These are phyloP conservation scores for Vitellaria paradoxa DNA, from an alignment of 179 eudicot genomes.

Conservation along the genomic window DNA sequence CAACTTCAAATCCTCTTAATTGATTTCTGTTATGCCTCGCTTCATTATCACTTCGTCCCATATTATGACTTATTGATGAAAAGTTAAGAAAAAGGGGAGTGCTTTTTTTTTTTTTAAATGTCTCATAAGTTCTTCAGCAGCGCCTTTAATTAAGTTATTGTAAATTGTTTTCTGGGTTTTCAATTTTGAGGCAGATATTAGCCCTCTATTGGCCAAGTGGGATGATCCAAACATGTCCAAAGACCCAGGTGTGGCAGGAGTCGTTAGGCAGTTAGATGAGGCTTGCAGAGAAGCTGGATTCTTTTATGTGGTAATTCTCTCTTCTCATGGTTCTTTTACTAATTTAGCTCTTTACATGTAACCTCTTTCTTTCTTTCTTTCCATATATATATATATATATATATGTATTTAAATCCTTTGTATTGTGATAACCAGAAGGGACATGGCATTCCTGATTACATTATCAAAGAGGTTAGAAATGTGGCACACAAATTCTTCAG, in stretches of 20 bases:
- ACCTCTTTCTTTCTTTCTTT: no score
- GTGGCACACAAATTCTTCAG: conserved; percentile 61
- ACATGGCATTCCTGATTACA: conserved; percentile 73
- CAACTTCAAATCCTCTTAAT: not conserved
- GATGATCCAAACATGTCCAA: conserved; percentile 56
- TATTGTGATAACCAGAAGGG: conserved; percentile 54
- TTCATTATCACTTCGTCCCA: not conserved
- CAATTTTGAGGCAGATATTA: conserved; percentile 46
- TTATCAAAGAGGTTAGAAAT: conserved; percentile 58
- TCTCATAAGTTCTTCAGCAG: no score
- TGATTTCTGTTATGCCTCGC: not conserved
- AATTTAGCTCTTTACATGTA: no score
- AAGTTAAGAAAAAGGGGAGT: not conserved
- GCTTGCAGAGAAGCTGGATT: conserved; percentile 95
- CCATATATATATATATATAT: no score
- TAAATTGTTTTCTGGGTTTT: not conserved
- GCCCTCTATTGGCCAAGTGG: conserved; percentile 59
- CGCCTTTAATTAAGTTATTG: no score
- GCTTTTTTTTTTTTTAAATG: no score
- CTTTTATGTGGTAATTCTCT: conserved; percentile 76
- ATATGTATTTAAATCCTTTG: not conserved
- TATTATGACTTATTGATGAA: not conserved
- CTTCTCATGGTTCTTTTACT: not conserved
- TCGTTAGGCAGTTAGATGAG: conserved; percentile 62
- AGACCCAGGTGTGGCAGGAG: conserved; percentile 58